phyloP scores from a whole-genome alignment of 169 alveolate genomes.

The Theileria luwenshuni region DNA sequence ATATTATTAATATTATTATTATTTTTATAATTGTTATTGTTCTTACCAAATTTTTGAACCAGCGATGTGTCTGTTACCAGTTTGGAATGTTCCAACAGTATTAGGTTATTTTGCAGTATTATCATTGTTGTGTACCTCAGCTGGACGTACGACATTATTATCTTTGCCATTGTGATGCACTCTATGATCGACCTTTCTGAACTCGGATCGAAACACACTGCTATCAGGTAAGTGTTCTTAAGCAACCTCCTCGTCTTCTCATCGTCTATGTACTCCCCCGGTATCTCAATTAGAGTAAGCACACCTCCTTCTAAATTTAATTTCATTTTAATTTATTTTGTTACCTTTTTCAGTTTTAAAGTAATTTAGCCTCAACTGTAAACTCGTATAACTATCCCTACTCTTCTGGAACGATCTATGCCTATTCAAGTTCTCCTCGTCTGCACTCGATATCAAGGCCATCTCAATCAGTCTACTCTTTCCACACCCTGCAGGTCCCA shows the following conservation, averaged over 20 bases:
- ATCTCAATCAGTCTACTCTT: constrained; percentile 67
- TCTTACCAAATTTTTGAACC: constrained; percentile 18
- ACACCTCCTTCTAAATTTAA: background rate
- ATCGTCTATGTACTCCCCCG: constrained; percentile 50
- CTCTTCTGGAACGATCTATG: constrained; percentile 14
- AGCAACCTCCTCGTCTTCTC: constrained; percentile 43
- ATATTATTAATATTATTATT: too few relatives aligned
- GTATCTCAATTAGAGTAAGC: constrained; percentile 41
- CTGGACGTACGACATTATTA: constrained; percentile 45
- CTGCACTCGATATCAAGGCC: constrained; percentile 58
- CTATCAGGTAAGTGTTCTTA: constrained; percentile 39
- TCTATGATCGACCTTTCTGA: constrained; percentile 47
- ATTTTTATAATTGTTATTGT: background rate
- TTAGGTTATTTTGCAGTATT: constrained; percentile 58
- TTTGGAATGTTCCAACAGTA: constrained; percentile 43
- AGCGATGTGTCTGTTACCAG: constrained; percentile 11
- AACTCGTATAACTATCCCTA: background rate
- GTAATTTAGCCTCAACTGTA: constrained; percentile 10
- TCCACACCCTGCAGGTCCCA: constrained; percentile 67
- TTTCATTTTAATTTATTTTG: background rate
- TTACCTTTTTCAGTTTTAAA: constrained; percentile 10
- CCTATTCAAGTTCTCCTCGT: constrained; percentile 36
- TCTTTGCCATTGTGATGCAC: constrained; percentile 40
- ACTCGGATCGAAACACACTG: constrained; percentile 60
- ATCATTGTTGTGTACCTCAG: constrained; percentile 40